Evolutionary conservation across 2,329 filamentous ascomycete genomes (phyloP).

Genomic region (Bipolaris bicolor): DNA sequence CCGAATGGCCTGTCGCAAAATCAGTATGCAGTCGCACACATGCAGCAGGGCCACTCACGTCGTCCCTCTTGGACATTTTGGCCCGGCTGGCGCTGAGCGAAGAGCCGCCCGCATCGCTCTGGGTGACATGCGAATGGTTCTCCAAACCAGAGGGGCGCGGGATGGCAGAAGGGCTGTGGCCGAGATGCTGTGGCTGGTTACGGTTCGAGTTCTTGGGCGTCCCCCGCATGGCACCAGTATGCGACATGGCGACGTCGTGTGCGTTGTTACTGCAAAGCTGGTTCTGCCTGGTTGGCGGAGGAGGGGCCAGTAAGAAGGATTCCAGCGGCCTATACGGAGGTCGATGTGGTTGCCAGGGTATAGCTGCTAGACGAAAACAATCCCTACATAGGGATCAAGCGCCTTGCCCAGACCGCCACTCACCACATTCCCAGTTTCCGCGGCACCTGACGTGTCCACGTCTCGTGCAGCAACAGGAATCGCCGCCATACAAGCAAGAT

Average conservation of each 20-base stretch:
- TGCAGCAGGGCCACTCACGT: conserved; percentile 67
- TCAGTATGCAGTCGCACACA: conserved; percentile 9
- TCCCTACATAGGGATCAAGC: conserved; percentile 16
- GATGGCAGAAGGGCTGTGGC: conserved; percentile 71
- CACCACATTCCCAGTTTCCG: conserved; percentile 4
- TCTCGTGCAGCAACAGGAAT: conserved; percentile 3
- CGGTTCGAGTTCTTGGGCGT: conserved; percentile 74
- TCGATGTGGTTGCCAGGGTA: conserved; percentile 36
- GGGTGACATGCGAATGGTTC: conserved; percentile 53
- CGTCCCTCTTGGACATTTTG: conserved; percentile 97
- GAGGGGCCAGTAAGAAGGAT: conserved; percentile 27
- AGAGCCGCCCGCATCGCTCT: conserved; percentile 66
- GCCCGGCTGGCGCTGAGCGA: conserved; percentile 91
- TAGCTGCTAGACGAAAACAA: conserved; percentile 29
- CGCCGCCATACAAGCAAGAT: not conserved
- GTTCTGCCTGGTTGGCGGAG: conserved; percentile 28
- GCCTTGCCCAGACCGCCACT: conserved; percentile 22
- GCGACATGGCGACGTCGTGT: conserved; percentile 58
- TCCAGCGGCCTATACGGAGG: conserved; percentile 23
- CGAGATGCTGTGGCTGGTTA: conserved; percentile 60
- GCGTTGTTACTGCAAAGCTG: conserved; percentile 24
- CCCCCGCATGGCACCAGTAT: conserved; percentile 70
- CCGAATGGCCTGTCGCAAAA: conserved; percentile 77
- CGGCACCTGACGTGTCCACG: conserved; percentile 4
- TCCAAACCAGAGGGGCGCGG: conserved; percentile 76